These are phyloP conservation scores for Collybiopsis luxurians DNA, from an alignment of 768 basidiomycete genomes.

Conservation along the genomic window DNA sequence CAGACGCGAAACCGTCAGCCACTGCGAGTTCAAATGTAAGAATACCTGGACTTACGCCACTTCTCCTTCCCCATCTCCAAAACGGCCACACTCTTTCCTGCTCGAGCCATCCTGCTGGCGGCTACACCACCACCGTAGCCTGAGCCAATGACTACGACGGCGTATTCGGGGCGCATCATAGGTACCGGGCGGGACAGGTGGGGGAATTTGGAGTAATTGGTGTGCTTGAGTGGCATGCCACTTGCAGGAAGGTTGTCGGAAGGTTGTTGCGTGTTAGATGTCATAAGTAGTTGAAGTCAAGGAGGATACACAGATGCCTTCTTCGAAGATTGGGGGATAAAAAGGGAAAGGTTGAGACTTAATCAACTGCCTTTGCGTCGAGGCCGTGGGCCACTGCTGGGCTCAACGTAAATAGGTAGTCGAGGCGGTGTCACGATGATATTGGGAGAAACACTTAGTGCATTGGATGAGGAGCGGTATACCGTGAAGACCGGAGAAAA, in stretches of 20 bases:
- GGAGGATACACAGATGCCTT: no score
- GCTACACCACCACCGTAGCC: slow-evolving; percentile 19
- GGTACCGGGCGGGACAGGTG: not conserved
- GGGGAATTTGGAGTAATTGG: not conserved
- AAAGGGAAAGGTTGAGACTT: no score
- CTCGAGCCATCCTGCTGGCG: slow-evolving; percentile 17
- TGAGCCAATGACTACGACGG: slow-evolving; percentile 17
- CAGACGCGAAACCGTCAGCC: not conserved
- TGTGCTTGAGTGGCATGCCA: not conserved
- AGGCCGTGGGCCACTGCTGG: no score
- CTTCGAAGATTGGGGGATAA: no score
- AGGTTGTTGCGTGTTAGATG: not conserved
- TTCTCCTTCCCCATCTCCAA: slow-evolving; percentile 17
- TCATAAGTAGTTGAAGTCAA: no score
- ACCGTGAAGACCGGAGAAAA: no score
- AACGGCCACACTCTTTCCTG: slow-evolving; percentile 14
- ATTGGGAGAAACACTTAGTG: no score
- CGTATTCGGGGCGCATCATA: slow-evolving; percentile 16
- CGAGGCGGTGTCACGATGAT: no score
- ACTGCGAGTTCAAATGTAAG: not conserved
- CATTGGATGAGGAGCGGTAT: no score
- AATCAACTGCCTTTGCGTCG: no score
- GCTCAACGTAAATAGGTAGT: no score
- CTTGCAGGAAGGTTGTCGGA: not conserved
- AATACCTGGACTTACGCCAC: slow-evolving; percentile 13